phyloP scores from a whole-genome alignment of 331 rosid species.

The Telfairia occidentalis region DNA sequence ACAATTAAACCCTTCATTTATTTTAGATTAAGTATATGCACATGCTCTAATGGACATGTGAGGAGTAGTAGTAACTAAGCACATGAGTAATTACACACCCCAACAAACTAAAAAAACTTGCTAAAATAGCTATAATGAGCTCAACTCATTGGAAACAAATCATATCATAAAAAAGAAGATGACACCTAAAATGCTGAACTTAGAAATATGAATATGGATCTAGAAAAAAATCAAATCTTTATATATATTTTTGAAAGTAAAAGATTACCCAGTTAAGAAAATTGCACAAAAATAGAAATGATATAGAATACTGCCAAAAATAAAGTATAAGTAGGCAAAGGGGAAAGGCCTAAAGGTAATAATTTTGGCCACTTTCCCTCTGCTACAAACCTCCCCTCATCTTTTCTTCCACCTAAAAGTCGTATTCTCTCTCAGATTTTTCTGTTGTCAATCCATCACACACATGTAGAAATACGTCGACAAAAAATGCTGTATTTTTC shows the following conservation, averaged over 20 bases:
- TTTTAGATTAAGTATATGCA: neutral
- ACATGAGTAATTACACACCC: neutral
- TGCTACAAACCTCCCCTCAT: neutral
- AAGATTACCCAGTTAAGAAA: neutral
- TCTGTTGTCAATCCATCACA: neutral
- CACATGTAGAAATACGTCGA: neutral
- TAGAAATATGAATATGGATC: neutral
- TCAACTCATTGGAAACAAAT: neutral
- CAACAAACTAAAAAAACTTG: neutral
- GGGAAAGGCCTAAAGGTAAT: neutral
- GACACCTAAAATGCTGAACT: neutral
- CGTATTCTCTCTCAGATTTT: neutral
- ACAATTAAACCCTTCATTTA: neutral
- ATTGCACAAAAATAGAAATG: neutral
- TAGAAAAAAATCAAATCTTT: neutral
- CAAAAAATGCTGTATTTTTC: neutral
- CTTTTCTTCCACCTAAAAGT: neutral
- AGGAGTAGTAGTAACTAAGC: neutral
- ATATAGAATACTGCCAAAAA: conserved; percentile 6
- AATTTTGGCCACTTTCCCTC: conserved; percentile 9
- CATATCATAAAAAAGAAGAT: neutral
- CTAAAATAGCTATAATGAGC: neutral
- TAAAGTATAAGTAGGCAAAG: conserved; percentile 1
- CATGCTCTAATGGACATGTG: neutral
- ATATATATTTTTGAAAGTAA: neutral